These are phyloP conservation scores for Aphanomyces cochlioides DNA, from an alignment of 352 stramenopile species.

Conservation along the genomic window DNA sequence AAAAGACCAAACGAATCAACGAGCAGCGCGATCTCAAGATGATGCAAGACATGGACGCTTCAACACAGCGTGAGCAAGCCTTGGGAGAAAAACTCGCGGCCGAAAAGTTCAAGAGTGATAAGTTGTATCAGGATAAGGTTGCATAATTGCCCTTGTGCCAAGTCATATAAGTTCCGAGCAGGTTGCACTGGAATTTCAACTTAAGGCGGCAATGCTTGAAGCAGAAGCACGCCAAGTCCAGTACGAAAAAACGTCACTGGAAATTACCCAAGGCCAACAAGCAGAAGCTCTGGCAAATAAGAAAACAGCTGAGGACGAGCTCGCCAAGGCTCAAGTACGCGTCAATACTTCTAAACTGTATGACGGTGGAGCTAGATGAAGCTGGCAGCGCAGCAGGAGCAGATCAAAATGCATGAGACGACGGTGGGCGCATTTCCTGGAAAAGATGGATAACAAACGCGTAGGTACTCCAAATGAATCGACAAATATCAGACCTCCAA, in stretches of 20 bases:
- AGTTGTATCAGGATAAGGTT: constrained; percentile 28
- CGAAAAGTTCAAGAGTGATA: constrained; percentile 22
- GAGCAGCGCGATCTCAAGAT: constrained; percentile 35
- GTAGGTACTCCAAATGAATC: constrained; percentile 10
- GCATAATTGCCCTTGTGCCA: constrained; percentile 38
- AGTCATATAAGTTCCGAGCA: constrained; percentile 27
- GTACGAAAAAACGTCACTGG: constrained; percentile 38
- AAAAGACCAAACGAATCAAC: constrained; percentile 37
- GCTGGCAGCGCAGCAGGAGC: neutral
- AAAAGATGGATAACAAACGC: neutral
- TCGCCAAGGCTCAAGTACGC: neutral
- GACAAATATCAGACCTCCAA: constrained; percentile 8
- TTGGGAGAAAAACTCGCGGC: constrained; percentile 28
- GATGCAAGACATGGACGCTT: neutral
- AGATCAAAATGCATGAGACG: neutral
- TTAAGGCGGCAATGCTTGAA: constrained; percentile 43
- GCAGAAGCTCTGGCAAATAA: constrained; percentile 20
- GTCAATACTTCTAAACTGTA: neutral
- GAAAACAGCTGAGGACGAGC: neutral
- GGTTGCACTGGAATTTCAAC: constrained; percentile 43
- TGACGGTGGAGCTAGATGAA: neutral
- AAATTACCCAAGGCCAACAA: constrained; percentile 35
- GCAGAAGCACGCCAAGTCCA: constrained; percentile 39
- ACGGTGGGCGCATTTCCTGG: neutral
- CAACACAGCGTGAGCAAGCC: neutral